Percentiles rank a stretch among this genome's conserved stretches.
phyloP scores from a whole-genome alignment of 1,284 basidiomycete genomes.

The Trametes pubescens region DNA sequence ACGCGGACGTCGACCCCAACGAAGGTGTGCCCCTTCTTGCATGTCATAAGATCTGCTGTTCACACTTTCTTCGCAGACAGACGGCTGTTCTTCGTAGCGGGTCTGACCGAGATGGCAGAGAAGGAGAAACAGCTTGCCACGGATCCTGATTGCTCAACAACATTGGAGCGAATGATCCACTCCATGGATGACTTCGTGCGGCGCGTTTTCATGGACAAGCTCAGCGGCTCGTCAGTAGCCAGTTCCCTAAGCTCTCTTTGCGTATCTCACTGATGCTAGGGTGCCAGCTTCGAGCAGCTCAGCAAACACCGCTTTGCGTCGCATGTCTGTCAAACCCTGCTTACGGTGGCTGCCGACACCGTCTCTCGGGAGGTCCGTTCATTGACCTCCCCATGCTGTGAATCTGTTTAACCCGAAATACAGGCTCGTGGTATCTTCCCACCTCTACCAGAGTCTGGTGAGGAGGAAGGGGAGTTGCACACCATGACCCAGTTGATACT shows the following conservation, averaged over 20 bases:
- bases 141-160: constrained; percentile 89
- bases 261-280: constrained; percentile 34
- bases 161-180: constrained; percentile 87
- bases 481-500: constrained; percentile 75
- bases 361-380: constrained; percentile 79
- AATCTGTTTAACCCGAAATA: constrained; percentile 5
- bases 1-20: constrained; percentile 69
- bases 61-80: constrained; percentile 61
- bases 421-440: constrained; percentile 74
- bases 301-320: constrained; percentile 88
- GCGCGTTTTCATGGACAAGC: constrained; percentile 85
- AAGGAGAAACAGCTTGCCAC: constrained; percentile 91
- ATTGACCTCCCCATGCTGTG: neutral
- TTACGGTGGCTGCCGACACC: constrained; percentile 78
- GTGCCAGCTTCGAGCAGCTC: constrained; percentile 68
- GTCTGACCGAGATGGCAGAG: constrained; percentile 82
- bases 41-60: neutral
- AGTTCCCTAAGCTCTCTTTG: constrained; percentile 4
- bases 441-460: constrained; percentile 53
- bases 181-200: constrained; percentile 95
- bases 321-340: constrained; percentile 91
- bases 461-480: constrained; percentile 69
- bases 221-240: constrained; percentile 82
- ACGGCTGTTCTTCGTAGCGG: constrained; percentile 84
- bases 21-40: constrained; percentile 65